Conservation (phyloP, 1,139 yeast species). For the Oligophagozyma castellii region DNA sequence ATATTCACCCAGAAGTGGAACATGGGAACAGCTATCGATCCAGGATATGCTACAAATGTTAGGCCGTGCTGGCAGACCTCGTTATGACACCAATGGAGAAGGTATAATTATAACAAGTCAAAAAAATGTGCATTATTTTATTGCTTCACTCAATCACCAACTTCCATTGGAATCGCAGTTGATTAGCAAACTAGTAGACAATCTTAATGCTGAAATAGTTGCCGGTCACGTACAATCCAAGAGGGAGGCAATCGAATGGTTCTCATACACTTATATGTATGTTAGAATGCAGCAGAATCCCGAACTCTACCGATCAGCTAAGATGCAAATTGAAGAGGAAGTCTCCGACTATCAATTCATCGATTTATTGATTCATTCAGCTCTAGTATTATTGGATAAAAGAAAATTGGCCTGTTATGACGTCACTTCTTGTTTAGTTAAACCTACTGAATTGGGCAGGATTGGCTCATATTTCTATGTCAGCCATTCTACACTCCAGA, state of each 20-base stretch:
- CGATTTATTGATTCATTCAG: conserved; percentile 62
- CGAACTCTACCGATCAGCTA: conserved; percentile 50
- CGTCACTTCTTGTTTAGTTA: conserved; percentile 31
- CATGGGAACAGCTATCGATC: conserved; percentile 81
- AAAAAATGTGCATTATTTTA: conserved; percentile 72
- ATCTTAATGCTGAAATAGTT: conserved; percentile 76
- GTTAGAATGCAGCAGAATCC: conserved; percentile 73
- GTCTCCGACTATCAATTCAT: conserved; percentile 37
- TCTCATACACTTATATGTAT: conserved; percentile 65
- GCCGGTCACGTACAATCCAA: conserved; percentile 49
- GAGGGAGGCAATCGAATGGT: conserved; percentile 66
- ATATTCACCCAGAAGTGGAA: conserved; percentile 80
- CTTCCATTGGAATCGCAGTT: conserved; percentile 87
- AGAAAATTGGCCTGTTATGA: conserved; percentile 51
- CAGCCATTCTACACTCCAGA: conserved; percentile 51
- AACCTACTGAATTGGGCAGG: conserved; percentile 65
- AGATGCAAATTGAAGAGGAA: conserved; percentile 32
- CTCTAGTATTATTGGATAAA: conserved; percentile 43
- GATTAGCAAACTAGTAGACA: conserved; percentile 56
- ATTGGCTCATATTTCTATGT: conserved; percentile 86
- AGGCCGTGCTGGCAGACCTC: conserved; percentile 96
- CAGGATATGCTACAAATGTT: conserved; percentile 92
- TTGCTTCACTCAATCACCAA: conserved; percentile 81
- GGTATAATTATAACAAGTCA: conserved; percentile 88
- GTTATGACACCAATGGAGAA: conserved; percentile 85